Evolutionary conservation across 2,329 filamentous ascomycete species (phyloP).

Genomic region (Calonectria crousiana): DNA sequence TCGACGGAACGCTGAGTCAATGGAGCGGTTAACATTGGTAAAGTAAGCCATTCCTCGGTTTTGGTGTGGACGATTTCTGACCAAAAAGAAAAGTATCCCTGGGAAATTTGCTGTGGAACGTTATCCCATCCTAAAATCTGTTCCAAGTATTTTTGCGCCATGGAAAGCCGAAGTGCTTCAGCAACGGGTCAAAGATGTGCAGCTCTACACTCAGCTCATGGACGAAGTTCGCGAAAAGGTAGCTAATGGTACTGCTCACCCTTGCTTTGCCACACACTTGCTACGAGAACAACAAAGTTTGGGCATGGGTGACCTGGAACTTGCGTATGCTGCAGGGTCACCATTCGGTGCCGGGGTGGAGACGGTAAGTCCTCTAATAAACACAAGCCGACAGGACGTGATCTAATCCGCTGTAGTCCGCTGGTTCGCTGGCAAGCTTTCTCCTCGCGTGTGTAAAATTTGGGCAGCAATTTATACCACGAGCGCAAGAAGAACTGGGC

Average conservation of each 20-base stretch:
- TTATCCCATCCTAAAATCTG: conserved; percentile 54
- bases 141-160: conserved; percentile 53
- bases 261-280: conserved; percentile 59
- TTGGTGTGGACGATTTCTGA: not conserved
- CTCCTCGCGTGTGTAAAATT: conserved; percentile 65
- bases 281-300: conserved; percentile 54
- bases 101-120: conserved; percentile 54
- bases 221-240: conserved; percentile 53
- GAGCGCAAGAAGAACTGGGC: conserved; percentile 55
- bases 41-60: conserved; percentile 48
- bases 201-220: conserved; percentile 55
- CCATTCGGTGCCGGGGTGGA: conserved; percentile 60
- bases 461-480: conserved; percentile 60
- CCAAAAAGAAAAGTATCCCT: conserved; percentile 30
- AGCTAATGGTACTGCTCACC: conserved; percentile 45
- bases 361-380: conserved; percentile 46
- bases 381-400: fast-evolving
- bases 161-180: conserved; percentile 55
- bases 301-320: conserved; percentile 57
- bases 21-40: conserved; percentile 56
- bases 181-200: conserved; percentile 53
- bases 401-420: conserved; percentile 47
- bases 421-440: conserved; percentile 61
- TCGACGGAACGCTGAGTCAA: conserved; percentile 53
- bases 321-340: conserved; percentile 58